phyloP scores from a whole-genome alignment of 148 eudicot genomes.

The Talinum fruticosum region DNA sequence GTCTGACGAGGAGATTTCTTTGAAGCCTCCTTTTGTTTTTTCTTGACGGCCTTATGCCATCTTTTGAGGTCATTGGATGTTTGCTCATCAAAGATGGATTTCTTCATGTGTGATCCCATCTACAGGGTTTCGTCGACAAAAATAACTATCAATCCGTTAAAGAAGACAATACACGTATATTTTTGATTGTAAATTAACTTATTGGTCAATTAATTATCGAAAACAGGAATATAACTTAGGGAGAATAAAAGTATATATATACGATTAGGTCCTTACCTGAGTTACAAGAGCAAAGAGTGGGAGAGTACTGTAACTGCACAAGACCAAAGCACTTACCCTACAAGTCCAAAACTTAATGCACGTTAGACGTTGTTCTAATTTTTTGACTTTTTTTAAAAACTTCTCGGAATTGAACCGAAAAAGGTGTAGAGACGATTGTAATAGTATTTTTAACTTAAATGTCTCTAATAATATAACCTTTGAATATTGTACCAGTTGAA shows the following conservation, averaged over 20 bases:
- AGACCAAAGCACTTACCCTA: constrained; percentile 54
- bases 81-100: constrained; percentile 79
- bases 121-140: constrained; percentile 18
- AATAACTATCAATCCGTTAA: neutral
- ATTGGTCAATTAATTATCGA: too few species aligned
- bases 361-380: too few species aligned
- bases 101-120: constrained; percentile 98
- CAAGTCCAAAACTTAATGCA: neutral
- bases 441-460: too few species aligned
- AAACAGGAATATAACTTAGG: too few species aligned
- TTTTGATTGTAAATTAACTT: too few species aligned
- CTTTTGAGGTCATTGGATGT: constrained; percentile 70
- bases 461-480: neutral
- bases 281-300: constrained; percentile 81
- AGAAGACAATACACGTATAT: too few species aligned
- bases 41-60: constrained; percentile 72
- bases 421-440: too few species aligned
- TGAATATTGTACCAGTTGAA: neutral
- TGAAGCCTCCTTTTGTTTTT: constrained; percentile 36
- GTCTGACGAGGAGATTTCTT: constrained; percentile 16
- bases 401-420: too few species aligned
- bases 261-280: constrained; percentile 44
- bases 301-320: constrained; percentile 83
- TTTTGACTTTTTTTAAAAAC: too few species aligned
- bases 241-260: neutral